Base-by-base conservation (phyloP, 1,284 basidiomycete species). In the Irpex sp. region DNA sequence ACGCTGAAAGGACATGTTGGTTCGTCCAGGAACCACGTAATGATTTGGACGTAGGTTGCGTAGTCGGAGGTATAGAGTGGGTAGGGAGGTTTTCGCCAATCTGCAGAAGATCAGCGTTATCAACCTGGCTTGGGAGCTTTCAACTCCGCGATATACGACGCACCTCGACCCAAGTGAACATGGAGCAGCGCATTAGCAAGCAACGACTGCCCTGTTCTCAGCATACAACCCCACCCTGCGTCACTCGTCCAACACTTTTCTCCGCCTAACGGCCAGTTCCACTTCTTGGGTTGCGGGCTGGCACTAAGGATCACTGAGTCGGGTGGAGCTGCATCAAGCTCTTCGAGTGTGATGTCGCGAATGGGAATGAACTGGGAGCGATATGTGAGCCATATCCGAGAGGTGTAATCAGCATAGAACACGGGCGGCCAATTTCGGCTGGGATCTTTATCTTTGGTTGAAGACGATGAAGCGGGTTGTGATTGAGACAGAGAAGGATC, bases 171-270 rank as follows among this genome's bases (percentile, higher is more conserved):
- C 0, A 97, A 80, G 77, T 97, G 93, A 4, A 93, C 77, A 73
- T 91, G 86, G 13, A 96, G 76, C 21, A 98, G 79, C 0, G 96
- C 88, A 70, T 96, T 98, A 4, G 95, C 97, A 15, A 99, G 81
- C 65, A 99, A 74, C 69, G 92, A 93, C 78, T 98, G 97, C 0
- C 96, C 96, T 0, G 97, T 98, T 26, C 97, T 79, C 34, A 98
- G 76, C 97, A 99, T 98, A 76, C 97, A 99, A 0, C 97, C 97
- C 97, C 97, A 99, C 0, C 97, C 97, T 0, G 94, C 82, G 79
- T 99, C 97, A 68, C 86, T 93, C n/a, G 90, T 94, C 85, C 94
- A 90, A 0, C 91, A 91, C 70, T 89, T 89, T 72, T 93, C 91
- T 0, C 83, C 84, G 1, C 81, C 74, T 36, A 80, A 72, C 11